Evolutionary conservation across 2,329 filamentous ascomycete species (phyloP).

Genomic region (Xylaria sp.): DNA sequence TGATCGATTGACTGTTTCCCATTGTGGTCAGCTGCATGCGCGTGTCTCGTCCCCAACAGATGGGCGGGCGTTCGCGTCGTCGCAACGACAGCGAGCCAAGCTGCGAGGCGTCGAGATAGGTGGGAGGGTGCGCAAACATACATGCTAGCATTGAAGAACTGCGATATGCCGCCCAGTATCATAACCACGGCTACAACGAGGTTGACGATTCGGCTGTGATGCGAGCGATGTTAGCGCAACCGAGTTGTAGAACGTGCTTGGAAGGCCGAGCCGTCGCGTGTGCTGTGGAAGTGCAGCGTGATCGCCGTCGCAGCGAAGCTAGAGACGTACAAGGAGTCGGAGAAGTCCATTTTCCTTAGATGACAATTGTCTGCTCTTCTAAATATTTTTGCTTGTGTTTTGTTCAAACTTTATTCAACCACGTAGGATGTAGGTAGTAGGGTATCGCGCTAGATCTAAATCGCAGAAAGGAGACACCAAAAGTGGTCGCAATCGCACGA

Average conservation of each 20-base stretch:
- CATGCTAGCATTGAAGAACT: slow-evolving; percentile 69
- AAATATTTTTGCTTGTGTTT: background rate
- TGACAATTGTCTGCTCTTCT: background rate
- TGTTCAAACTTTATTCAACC: background rate
- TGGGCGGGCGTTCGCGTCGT: background rate
- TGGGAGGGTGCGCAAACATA: slow-evolving; percentile 50
- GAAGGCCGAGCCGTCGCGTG: no score
- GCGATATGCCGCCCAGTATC: slow-evolving; percentile 79
- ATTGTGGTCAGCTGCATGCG: slow-evolving; percentile 10
- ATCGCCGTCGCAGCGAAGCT: background rate
- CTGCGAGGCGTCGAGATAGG: slow-evolving; percentile 42
- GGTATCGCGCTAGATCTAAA: background rate
- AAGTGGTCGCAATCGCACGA: no score
- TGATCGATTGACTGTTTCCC: slow-evolving; percentile 65
- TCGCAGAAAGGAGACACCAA: no score
- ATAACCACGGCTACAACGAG: slow-evolving; percentile 85
- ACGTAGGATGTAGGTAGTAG: background rate
- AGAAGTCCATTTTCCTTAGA: slow-evolving; percentile 78
- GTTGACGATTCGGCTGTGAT: slow-evolving; percentile 87
- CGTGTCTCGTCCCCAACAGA: background rate
- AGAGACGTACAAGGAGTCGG: slow-evolving; percentile 81
- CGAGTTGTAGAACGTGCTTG: background rate
- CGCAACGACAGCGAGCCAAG: background rate
- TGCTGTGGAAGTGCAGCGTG: background rate
- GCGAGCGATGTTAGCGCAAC: slow-evolving; percentile 42